Percentiles rank a stretch among this genome's conserved stretches.
Conservation (phyloP, 768 basidiomycete species). For the Saitozyma podzolica region DNA sequence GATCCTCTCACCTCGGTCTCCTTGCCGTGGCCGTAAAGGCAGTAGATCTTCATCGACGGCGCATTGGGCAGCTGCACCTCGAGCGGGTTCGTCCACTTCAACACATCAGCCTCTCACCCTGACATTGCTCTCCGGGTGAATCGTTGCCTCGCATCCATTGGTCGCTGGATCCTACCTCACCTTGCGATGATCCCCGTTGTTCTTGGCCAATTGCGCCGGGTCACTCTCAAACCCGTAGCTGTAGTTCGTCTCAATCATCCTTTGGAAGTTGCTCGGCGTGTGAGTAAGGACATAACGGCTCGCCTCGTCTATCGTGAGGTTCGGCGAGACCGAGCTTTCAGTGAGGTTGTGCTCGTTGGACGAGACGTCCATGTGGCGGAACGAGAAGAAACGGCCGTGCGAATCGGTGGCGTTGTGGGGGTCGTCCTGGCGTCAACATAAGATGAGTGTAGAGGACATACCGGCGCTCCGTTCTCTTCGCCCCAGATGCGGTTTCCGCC, state of each 20-base stretch:
- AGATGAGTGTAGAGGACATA: slow-evolving; percentile 2
- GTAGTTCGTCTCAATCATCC: slow-evolving; percentile 66
- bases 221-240: slow-evolving; percentile 84
- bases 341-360: slow-evolving; percentile 27
- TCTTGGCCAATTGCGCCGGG: slow-evolving; percentile 55
- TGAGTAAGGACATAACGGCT: slow-evolving; percentile 61
- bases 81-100: slow-evolving; percentile 77
- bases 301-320: slow-evolving; percentile 61
- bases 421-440: slow-evolving; percentile 70
- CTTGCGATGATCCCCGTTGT: slow-evolving; percentile 42
- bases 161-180: slow-evolving; percentile 11
- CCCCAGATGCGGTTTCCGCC: slow-evolving; percentile 62
- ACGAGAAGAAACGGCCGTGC: slow-evolving; percentile 81
- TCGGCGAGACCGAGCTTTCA: slow-evolving; percentile 41
- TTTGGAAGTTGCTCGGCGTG: slow-evolving; percentile 64
- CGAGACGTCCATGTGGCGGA: slow-evolving; percentile 57
- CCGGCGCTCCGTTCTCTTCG: slow-evolving; percentile 29
- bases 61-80: slow-evolving; percentile 69
- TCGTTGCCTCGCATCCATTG: neutral
- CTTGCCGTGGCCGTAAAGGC: slow-evolving; percentile 93
- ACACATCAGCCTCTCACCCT: slow-evolving; percentile 16
- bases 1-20: slow-evolving; percentile 74
- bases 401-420: slow-evolving; percentile 57
- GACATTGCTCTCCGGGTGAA: neutral
- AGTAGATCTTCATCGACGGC: slow-evolving; percentile 87